Evolutionary conservation across 2,329 filamentous ascomycete species (phyloP).

Genomic region (Pseudocercospora fijiensis): DNA sequence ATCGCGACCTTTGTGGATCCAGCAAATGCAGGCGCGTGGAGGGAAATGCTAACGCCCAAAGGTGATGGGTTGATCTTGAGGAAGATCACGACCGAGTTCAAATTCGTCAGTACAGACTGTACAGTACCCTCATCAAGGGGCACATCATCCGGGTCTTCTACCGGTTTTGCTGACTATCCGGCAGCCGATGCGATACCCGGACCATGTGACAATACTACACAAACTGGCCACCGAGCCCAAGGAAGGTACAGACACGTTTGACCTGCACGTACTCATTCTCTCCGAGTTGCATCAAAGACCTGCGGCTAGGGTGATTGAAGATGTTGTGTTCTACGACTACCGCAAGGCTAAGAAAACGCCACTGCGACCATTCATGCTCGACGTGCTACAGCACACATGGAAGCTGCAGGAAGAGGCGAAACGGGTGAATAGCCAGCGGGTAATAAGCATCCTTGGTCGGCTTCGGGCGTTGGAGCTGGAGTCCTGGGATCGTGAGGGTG

Average conservation of each 20-base stretch:
- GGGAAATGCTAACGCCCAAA: conserved; percentile 64
- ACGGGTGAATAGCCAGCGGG: conserved; percentile 52
- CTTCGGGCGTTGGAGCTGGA: conserved; percentile 65
- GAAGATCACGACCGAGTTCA: conserved; percentile 79
- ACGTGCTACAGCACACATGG: conserved; percentile 61
- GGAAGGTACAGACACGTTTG: conserved; percentile 54
- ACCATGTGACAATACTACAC: conserved; percentile 80
- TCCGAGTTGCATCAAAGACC: conserved; percentile 72
- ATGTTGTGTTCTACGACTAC: conserved; percentile 79
- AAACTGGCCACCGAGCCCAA: conserved; percentile 62
- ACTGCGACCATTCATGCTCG: conserved; percentile 61
- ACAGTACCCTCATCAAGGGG: not conserved
- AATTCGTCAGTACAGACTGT: conserved; percentile 80
- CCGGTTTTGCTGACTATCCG: conserved; percentile 37
- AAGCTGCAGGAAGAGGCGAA: conserved; percentile 61
- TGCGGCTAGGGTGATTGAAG: conserved; percentile 73
- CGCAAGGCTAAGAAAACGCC: conserved; percentile 55
- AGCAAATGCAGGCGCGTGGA: conserved; percentile 63
- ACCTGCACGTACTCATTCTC: conserved; percentile 64
- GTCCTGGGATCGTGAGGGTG: conserved; percentile 71
- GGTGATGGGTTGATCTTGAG: conserved; percentile 73
- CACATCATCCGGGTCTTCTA: not conserved
- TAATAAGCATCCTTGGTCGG: conserved; percentile 56
- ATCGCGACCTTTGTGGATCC: conserved; percentile 65
- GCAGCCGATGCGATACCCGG: conserved; percentile 79